phyloP scores from a whole-genome alignment of 345 rosid genomes.

The Melaleuca quinquenervia region DNA sequence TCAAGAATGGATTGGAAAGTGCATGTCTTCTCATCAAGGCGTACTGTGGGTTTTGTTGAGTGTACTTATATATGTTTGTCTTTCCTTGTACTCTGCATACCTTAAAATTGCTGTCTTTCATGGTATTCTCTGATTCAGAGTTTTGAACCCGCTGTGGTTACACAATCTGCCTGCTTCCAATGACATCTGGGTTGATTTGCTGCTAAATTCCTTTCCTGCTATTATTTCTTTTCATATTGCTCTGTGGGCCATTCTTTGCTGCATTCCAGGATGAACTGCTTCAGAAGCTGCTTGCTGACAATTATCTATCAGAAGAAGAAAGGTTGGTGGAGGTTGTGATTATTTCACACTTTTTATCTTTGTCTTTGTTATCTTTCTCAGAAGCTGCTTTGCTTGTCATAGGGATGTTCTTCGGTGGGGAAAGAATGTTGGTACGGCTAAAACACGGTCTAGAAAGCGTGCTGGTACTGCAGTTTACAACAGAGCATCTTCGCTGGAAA shows the following conservation, averaged over 20 bases:
- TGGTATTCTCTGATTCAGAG: background rate
- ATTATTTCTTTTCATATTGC: background rate
- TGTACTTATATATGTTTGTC: background rate
- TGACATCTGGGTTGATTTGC: background rate
- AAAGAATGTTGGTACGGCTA: conserved; percentile 39
- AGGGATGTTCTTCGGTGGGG: conserved; percentile 65
- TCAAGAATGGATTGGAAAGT: background rate
- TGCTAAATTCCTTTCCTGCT: background rate
- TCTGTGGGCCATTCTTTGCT: background rate
- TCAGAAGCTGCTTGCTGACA: conserved; percentile 57
- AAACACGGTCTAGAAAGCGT: conserved; percentile 44
- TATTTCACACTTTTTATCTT: background rate
- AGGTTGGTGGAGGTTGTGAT: conserved; percentile 29
- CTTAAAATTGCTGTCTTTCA: background rate
- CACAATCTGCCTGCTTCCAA: background rate
- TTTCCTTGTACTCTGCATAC: background rate
- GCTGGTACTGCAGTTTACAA: conserved; percentile 55
- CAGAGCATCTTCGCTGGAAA: conserved; percentile 62
- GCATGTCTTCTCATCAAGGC: background rate
- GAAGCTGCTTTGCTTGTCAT: background rate
- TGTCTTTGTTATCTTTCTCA: background rate
- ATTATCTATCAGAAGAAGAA: conserved; percentile 56
- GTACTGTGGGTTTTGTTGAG: background rate
- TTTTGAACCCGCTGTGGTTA: background rate
- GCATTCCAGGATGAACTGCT: conserved; percentile 70